These are phyloP conservation scores for Podospora conica DNA, from an alignment of 495 filamentous ascomycete genomes.

Conservation along the genomic window DNA sequence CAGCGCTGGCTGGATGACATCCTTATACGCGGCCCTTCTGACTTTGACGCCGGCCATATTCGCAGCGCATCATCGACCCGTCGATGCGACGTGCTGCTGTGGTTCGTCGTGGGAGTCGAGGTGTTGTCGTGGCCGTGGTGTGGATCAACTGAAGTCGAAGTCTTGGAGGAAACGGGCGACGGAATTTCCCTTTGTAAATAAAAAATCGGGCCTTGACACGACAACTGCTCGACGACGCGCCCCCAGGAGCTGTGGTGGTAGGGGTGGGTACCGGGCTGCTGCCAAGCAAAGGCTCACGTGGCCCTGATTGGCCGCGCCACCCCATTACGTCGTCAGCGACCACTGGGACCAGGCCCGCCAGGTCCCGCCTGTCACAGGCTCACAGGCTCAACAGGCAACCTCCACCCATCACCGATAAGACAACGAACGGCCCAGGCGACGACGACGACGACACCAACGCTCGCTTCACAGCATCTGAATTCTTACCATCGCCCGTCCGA, in stretches of 20 bases:
- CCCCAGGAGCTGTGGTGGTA: neutral
- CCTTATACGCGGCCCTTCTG: slow-evolving; percentile 59
- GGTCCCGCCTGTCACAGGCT: neutral
- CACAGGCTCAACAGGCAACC: slow-evolving; percentile 5
- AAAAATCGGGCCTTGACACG: slow-evolving; percentile 3
- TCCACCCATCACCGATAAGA: neutral
- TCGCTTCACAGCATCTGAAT: neutral
- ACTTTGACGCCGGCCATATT: slow-evolving; percentile 38
- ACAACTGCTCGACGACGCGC: neutral
- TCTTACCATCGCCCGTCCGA: neutral
- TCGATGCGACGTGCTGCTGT: neutral
- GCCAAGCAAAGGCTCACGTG: neutral
- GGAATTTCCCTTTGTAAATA: slow-evolving; percentile 7
- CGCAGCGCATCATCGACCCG: slow-evolving; percentile 31
- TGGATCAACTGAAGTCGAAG: neutral
- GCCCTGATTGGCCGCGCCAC: neutral
- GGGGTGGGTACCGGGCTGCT: neutral
- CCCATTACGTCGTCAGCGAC: slow-evolving; percentile 7
- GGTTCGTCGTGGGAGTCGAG: neutral
- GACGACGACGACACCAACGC: too few species aligned
- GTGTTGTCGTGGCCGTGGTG: slow-evolving; percentile 4
- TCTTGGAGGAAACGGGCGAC: neutral
- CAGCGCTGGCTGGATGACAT: slow-evolving; percentile 82
- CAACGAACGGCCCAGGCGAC: neutral
- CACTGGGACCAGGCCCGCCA: neutral